Percentiles rank a stretch among this genome's conserved stretches.
phyloP scores from a whole-genome alignment of 1,139 yeast species.

The Fermentozyma sake region DNA sequence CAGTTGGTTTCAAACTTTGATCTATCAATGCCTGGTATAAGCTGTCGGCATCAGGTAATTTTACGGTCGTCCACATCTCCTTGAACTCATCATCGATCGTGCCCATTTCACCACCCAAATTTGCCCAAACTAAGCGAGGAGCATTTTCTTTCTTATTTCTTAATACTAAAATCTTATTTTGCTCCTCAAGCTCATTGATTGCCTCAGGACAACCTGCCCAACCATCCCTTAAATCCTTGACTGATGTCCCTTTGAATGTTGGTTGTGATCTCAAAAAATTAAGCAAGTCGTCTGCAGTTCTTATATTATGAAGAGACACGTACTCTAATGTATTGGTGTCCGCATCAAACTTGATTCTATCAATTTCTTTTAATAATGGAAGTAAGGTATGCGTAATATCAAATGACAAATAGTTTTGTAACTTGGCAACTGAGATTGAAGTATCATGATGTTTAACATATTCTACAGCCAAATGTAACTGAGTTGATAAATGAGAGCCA shows the following conservation, averaged over 20 bases:
- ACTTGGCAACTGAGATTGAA: constrained; percentile 60
- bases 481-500: constrained; percentile 71
- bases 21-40: constrained; percentile 74
- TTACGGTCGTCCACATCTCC: constrained; percentile 72
- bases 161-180: constrained; percentile 72
- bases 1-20: constrained; percentile 90
- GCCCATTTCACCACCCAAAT: constrained; percentile 69
- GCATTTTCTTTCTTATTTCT: constrained; percentile 90
- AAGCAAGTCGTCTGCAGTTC: constrained; percentile 72
- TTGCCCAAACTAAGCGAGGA: constrained; percentile 90
- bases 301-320: constrained; percentile 83
- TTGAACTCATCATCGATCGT: constrained; percentile 80
- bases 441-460: constrained; percentile 65
- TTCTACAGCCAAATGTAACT: constrained; percentile 83
- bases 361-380: constrained; percentile 69
- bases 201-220: constrained; percentile 91
- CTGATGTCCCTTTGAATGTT: constrained; percentile 83
- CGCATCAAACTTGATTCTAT: constrained; percentile 64
- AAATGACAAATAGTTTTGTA: constrained; percentile 55
- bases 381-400: constrained; percentile 50
- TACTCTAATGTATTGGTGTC: constrained; percentile 69
- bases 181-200: constrained; percentile 69
- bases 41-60: constrained; percentile 76
- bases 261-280: constrained; percentile 74
- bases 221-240: constrained; percentile 89